phyloP scores from a whole-genome alignment of 257 asterid genomes.

The Mitragyna speciosa region DNA sequence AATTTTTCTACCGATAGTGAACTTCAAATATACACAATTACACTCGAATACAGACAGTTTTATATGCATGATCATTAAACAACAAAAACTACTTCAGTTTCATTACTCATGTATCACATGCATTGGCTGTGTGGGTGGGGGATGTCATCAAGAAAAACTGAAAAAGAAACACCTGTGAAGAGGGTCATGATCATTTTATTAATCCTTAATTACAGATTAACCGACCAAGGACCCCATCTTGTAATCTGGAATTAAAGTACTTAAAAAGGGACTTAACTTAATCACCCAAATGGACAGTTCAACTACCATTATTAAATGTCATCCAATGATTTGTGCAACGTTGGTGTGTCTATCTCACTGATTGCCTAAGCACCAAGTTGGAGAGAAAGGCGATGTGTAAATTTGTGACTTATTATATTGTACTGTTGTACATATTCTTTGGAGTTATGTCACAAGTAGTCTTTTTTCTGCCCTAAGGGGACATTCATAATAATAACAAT shows the following conservation, averaged over 20 bases:
- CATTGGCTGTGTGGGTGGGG: conserved; percentile 8
- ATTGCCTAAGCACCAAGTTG: conserved; percentile 22
- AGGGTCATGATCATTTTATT: conserved; percentile 18
- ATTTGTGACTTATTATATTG: neutral
- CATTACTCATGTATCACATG: conserved; percentile 16
- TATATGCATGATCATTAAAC: neutral
- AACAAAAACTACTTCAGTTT: conserved; percentile 8
- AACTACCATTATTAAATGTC: conserved; percentile 50
- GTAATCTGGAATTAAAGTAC: conserved; percentile 23
- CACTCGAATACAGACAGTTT: neutral
- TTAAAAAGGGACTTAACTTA: conserved; percentile 32
- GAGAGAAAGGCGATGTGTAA: neutral
- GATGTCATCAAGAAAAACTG: conserved; percentile 4
- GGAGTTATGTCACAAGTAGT: neutral
- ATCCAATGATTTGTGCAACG: conserved; percentile 56
- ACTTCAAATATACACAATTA: no score
- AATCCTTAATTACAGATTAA: conserved; percentile 2
- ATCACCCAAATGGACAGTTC: conserved; percentile 45
- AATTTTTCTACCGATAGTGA: neutral
- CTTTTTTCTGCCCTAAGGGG: conserved; percentile 3
- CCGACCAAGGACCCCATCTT: conserved; percentile 53
- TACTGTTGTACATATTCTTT: neutral
- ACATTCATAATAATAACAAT: conserved; percentile 18
- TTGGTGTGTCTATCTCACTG: conserved; percentile 33
- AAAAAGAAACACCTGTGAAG: conserved; percentile 18